Base-by-base conservation (phyloP, 148 eudicot species). In the Polygonum aviculare region DNA sequence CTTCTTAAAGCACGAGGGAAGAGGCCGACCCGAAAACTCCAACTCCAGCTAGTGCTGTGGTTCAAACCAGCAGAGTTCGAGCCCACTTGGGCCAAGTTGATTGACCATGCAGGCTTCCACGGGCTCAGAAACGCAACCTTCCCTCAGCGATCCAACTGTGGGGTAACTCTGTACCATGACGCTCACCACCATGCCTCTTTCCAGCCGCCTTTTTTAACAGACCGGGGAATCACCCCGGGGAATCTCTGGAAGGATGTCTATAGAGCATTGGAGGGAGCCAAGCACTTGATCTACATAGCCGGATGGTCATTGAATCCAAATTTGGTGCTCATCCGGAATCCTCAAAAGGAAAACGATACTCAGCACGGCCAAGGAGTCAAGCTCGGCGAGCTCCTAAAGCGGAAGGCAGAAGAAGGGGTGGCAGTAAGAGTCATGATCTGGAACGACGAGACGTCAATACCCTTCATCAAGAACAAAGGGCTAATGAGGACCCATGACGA, bases 241-340 rank as follows among this genome's bases (percentile, higher is more conserved):
- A 92, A 84, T 3, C 85, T 95, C n/a, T 94, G 99, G 99, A 96
- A 95, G 76, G 99, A 95, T 76, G 87, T 95, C 1, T 95, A 87
- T 40, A 87, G 81, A 79, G 96, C 96, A 80, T 81, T 95, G 18
- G 99, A 90, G 39, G 96, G 83, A 21, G 99, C 99, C 49, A 95
- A 89, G 85, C 87, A 90, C 80, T 80, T 92, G 79, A 82, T 95
- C 74, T 95, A 92, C 79, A 95, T 95, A 47, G 94, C 93, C 18
- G 99, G 97, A 80, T 95, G 99, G 97, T 92, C 99, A 72, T 81
- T 95, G 47, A 95, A 90, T 80, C 99, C 98, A 47, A 87, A 81
- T 48, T 72, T 92, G 81, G 88, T 86, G 52, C 86, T 92, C 92
- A 97, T 91, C 45, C 86, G 91, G 19, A 90, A 91, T 78, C 69